These are phyloP conservation scores for Helianthus annuus DNA, from an alignment of 129 eudicot species.

Conservation along the genomic window HanXRQr2.0-SUNRISE NC_035434.2:35524989-35525488, in stretches of 20 bases:
- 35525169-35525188: slow-evolving; percentile 23
- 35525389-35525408: slow-evolving; percentile 87
- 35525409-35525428: too few relatives aligned
- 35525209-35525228: slow-evolving; percentile 42
- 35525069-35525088: slow-evolving; percentile 22
- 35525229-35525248: slow-evolving; percentile 48
- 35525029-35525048: neutral
- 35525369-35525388: slow-evolving; percentile 84
- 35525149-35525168: slow-evolving; percentile 25
- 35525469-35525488: too few relatives aligned
- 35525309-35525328: slow-evolving; percentile 73
- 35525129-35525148: neutral
- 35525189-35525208: neutral
- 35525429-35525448: too few relatives aligned
- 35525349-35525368: slow-evolving; percentile 87
- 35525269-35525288: slow-evolving; percentile 18
- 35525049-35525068: slow-evolving; percentile 29
- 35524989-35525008: too few relatives aligned
- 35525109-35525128: neutral
- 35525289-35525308: slow-evolving; percentile 73
- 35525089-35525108: slow-evolving; percentile 24
- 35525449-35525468: too few relatives aligned
- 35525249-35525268: slow-evolving; percentile 45
- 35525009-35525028: neutral
- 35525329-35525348: slow-evolving; percentile 85